Conservation (phyloP, 2,329 filamentous ascomycete species). For the Emericellopsis atlantica region DNA sequence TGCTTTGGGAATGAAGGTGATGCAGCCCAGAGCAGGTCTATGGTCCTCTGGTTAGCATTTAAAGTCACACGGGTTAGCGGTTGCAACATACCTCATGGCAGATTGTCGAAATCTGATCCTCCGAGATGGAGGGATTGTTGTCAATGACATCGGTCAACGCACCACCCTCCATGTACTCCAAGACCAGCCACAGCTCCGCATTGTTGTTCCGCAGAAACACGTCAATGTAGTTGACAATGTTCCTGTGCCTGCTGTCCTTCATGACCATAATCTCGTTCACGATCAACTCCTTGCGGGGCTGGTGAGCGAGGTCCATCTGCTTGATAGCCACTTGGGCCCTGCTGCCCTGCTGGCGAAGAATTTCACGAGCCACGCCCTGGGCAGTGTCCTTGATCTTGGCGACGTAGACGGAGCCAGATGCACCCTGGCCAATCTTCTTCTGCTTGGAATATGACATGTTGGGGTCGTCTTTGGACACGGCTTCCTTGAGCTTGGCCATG, state of each 20-base stretch:
- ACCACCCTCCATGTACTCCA: conserved; percentile 99
- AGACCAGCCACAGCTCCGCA: conserved; percentile 95
- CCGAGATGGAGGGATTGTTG: conserved; percentile 86
- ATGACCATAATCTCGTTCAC: conserved; percentile 99
- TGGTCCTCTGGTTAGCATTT: conserved; percentile 9
- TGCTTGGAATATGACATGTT: conserved; percentile 96
- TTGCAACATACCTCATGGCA: conserved; percentile 67
- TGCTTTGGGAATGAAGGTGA: conserved; percentile 89
- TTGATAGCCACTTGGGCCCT: conserved; percentile 94
- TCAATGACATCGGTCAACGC: conserved; percentile 97
- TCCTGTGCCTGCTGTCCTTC: conserved; percentile 96
- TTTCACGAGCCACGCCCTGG: conserved; percentile 68
- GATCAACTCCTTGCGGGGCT: conserved; percentile 94
- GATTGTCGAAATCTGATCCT: conserved; percentile 96
- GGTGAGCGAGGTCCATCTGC: conserved; percentile 97
- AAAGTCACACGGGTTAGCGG: conserved; percentile 2
- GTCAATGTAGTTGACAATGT: conserved; percentile 98
- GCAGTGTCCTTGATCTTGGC: conserved; percentile 87
- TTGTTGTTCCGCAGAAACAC: conserved; percentile 93
- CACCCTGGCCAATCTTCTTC: conserved; percentile 98
- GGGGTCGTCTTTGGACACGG: conserved; percentile 91
- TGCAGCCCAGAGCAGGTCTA: conserved; percentile 93
- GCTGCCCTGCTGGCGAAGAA: conserved; percentile 67
- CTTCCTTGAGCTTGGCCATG: conserved; percentile 88
- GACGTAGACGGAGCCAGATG: conserved; percentile 95